phyloP scores from a whole-genome alignment of 345 rosid species.

The Rhizophora apiculata region DNA sequence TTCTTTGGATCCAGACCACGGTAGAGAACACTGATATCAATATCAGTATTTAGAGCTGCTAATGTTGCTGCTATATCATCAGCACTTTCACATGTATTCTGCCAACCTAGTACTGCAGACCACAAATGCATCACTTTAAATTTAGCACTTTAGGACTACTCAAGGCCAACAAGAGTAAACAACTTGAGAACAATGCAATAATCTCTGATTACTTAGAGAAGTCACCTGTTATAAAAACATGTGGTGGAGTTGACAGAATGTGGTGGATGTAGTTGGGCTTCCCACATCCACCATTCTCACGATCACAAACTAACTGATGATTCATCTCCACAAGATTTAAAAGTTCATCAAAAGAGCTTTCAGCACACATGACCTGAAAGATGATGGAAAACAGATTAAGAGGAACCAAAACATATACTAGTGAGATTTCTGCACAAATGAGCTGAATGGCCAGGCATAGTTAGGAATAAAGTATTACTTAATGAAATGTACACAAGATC shows the following conservation, averaged over 20 bases:
- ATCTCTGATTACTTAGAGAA: conserved; percentile 1
- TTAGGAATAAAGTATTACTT: background rate
- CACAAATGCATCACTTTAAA: conserved; percentile 7
- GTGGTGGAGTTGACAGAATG: conserved; percentile 70
- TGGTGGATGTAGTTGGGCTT: conserved; percentile 74
- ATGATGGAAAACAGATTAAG: conserved; percentile 11
- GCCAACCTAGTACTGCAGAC: conserved; percentile 92
- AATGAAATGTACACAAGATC: background rate
- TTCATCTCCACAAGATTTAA: conserved; percentile 80
- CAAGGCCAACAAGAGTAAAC: conserved; percentile 2
- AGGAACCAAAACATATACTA: conserved; percentile 2
- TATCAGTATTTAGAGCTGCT: conserved; percentile 68
- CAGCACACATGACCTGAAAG: conserved; percentile 60
- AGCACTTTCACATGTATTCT: conserved; percentile 79
- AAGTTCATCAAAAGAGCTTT: conserved; percentile 74
- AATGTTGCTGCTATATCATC: conserved; percentile 84
- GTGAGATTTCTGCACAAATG: background rate
- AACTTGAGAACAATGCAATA: conserved; percentile 12
- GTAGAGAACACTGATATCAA: conserved; percentile 79
- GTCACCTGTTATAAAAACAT: conserved; percentile 80
- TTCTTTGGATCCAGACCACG: conserved; percentile 72
- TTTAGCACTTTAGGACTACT: background rate
- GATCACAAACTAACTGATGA: conserved; percentile 89
- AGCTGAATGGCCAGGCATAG: background rate
- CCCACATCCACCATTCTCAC: conserved; percentile 85